Percentiles rank a stretch among this genome's conserved stretches.
phyloP scores from a whole-genome alignment of 2,329 filamentous ascomycete genomes.

The Graphiopsis chlorocephala region DNA sequence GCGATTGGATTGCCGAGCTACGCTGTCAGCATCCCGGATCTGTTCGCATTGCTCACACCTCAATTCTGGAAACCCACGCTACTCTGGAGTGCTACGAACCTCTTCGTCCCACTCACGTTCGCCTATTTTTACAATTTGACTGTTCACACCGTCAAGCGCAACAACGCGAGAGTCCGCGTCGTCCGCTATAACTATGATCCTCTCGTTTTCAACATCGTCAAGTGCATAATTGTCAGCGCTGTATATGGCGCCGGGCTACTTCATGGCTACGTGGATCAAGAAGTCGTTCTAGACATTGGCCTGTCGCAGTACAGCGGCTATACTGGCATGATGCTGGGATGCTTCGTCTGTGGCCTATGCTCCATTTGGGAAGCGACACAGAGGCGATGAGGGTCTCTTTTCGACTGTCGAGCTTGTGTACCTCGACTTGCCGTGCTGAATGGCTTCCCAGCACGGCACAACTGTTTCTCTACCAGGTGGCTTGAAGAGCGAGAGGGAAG shows the following conservation, averaged over 20 bases:
- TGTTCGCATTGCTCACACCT: slow-evolving; percentile 72
- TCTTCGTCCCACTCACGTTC: slow-evolving; percentile 65
- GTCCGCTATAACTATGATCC: slow-evolving; percentile 71
- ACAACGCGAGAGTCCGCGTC: slow-evolving; percentile 34
- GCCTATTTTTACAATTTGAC: slow-evolving; percentile 93
- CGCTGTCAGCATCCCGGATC: slow-evolving; percentile 70
- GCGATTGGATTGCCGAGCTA: slow-evolving; percentile 48
- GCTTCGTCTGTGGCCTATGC: slow-evolving; percentile 64
- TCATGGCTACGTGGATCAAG: slow-evolving; percentile 59
- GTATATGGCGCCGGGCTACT: slow-evolving; percentile 71
- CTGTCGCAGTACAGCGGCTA: slow-evolving; percentile 68
- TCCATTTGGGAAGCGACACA: slow-evolving; percentile 77
- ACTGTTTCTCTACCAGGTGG: not conserved
- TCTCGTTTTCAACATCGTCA: slow-evolving; percentile 83
- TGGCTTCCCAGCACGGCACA: not conserved
- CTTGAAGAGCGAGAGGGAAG: not conserved
- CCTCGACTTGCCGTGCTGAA: not conserved
- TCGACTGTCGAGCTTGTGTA: not conserved
- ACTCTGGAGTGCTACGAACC: slow-evolving; percentile 69
- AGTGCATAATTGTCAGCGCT: slow-evolving; percentile 76
- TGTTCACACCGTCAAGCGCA: slow-evolving; percentile 51
- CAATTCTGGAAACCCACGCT: slow-evolving; percentile 74
- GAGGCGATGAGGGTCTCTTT: slow-evolving; percentile 38
- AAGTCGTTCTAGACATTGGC: slow-evolving; percentile 62
- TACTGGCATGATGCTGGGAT: slow-evolving; percentile 65